Percentiles rank a stretch among this genome's conserved stretches.
These are phyloP conservation scores for Colletotrichum tanaceti DNA, from an alignment of 2,329 filamentous ascomycete species.

Conservation along the genomic window DNA sequence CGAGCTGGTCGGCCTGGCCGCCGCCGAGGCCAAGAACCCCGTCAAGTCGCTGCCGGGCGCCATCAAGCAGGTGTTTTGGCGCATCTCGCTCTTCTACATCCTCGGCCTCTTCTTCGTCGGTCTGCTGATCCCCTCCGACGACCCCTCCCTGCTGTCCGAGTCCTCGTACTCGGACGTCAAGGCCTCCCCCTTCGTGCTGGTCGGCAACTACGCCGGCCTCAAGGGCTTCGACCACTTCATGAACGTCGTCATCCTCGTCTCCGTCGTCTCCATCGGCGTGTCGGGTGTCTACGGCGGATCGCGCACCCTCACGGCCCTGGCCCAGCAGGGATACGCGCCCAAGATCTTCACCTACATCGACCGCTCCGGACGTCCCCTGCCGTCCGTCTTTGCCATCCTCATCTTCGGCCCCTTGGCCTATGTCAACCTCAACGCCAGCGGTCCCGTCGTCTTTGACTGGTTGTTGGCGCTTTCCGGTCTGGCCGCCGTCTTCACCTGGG, in stretches of 20 bases:
- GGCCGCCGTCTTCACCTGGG: conserved; percentile 73
- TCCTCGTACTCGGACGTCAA: conserved; percentile 54
- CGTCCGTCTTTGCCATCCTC: conserved; percentile 58
- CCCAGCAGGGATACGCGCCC: conserved; percentile 66
- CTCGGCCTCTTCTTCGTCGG: conserved; percentile 61
- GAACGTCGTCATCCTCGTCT: conserved; percentile 65
- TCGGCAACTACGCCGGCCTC: conserved; percentile 58
- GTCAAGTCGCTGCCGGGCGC: conserved; percentile 79
- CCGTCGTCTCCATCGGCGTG: conserved; percentile 66
- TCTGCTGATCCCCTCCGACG: conserved; percentile 57
- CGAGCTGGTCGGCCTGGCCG: conserved; percentile 76
- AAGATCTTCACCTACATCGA: conserved; percentile 66
- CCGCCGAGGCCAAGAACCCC: conserved; percentile 75
- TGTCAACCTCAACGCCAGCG: conserved; percentile 58
- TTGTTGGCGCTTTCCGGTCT: conserved; percentile 72
- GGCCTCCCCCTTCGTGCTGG: conserved; percentile 41
- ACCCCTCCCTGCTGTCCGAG: conserved; percentile 57
- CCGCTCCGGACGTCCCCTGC: conserved; percentile 62
- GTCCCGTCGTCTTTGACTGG: conserved; percentile 70
- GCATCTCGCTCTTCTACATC: conserved; percentile 63
- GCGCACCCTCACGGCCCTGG: conserved; percentile 66
- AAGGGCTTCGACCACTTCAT: conserved; percentile 62
- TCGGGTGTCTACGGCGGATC: conserved; percentile 67
- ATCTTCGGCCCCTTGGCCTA: conserved; percentile 61
- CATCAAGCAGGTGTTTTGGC: conserved; percentile 77